These are phyloP conservation scores for Sporothrix curviconia DNA, from an alignment of 2,329 filamentous ascomycete species.

Conservation along the genomic window DNA sequence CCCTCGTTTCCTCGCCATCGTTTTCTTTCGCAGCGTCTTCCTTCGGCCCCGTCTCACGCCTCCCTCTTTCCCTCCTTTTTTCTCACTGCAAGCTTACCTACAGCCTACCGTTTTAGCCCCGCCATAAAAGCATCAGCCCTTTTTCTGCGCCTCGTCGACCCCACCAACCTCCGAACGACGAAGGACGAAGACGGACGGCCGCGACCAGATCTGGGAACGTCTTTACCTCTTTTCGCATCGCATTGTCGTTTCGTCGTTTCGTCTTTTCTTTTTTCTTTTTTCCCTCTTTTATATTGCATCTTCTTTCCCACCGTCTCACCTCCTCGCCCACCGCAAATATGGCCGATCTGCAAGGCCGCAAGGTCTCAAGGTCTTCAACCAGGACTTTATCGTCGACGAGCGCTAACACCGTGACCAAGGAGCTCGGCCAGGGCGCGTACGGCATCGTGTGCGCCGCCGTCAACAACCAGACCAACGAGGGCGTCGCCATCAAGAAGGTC, in stretches of 20 bases:
- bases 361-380: constrained; percentile 99
- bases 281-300: not conserved
- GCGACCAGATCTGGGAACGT: not conserved
- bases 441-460: constrained; percentile 96
- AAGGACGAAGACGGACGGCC: not conserved
- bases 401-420: constrained; percentile 98
- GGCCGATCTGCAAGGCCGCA: constrained; percentile 49
- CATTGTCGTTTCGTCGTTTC: not conserved
- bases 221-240: not conserved
- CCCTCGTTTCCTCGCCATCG: not conserved
- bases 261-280: not conserved
- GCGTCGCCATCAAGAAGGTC: constrained; percentile 98
- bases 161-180: not conserved
- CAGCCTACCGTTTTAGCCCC: no score
- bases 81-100: not conserved
- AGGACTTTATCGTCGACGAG: constrained; percentile 97
- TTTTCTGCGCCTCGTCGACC: constrained; percentile 4
- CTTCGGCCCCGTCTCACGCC: not conserved
- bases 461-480: constrained; percentile 84
- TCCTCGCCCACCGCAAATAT: constrained; percentile 20
- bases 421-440: constrained; percentile 95
- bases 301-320: not conserved
- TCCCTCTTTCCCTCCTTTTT: not conserved
- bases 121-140: not conserved
- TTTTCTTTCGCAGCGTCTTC: not conserved